These are phyloP conservation scores for Tirmania nivea DNA, from an alignment of 495 filamentous ascomycete species.

Conservation along the genomic window DNA sequence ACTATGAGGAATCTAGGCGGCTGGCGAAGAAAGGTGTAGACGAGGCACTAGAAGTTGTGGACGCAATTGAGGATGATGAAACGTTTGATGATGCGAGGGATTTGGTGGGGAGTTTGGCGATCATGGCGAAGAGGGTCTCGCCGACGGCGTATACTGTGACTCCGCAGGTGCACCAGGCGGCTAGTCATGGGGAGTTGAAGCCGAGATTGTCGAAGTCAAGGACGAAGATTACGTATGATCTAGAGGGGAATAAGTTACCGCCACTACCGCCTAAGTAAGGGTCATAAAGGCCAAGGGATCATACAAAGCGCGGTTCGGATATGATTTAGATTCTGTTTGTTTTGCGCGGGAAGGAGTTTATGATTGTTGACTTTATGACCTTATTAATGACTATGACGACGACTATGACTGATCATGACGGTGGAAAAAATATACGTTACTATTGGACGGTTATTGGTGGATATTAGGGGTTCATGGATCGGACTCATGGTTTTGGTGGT, in stretches of 20 bases:
- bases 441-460: no score
- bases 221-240: not conserved
- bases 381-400: no score
- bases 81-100: slow-evolving; percentile 31
- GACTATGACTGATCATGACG: no score
- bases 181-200: not conserved
- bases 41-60: slow-evolving; percentile 73
- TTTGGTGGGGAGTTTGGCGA: slow-evolving; percentile 26
- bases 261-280: no score
- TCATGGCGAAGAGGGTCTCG: slow-evolving; percentile 24
- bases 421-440: no score
- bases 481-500: no score
- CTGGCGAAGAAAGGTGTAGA: slow-evolving; percentile 65
- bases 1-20: slow-evolving; percentile 46
- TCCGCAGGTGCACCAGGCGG: not conserved
- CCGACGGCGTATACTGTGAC: not conserved
- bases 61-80: slow-evolving; percentile 71
- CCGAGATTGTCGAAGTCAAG: not conserved
- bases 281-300: no score
- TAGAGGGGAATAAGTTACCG: not conserved
- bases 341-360: no score
- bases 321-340: no score
- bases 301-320: no score
- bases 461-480: no score
- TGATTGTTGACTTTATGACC: no score